phyloP scores from a whole-genome alignment of 1,284 basidiomycete species.

The Cryptococcus amylolentus region DNA sequence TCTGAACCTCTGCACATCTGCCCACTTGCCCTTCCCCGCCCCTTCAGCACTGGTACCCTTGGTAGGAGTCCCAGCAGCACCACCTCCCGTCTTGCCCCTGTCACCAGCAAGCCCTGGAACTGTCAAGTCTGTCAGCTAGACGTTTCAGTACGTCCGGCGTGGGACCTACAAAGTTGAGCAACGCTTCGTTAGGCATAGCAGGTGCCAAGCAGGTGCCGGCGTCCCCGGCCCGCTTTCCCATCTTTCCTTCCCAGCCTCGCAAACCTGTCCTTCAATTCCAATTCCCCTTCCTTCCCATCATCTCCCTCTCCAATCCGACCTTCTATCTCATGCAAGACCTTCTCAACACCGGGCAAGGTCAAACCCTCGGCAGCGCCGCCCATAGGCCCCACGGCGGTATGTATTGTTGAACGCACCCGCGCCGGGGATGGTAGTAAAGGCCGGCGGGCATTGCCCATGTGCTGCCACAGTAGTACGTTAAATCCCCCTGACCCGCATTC shows the following conservation, averaged over 20 bases:
- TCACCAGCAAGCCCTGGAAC: conserved; percentile 24
- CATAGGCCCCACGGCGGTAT: conserved; percentile 80
- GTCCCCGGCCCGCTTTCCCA: background rate
- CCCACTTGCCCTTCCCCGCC: no score
- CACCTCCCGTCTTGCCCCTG: conserved; percentile 6
- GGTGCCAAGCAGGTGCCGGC: conserved; percentile 12
- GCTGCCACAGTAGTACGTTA: no score
- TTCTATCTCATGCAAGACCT: conserved; percentile 80
- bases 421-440: no score
- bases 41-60: no score
- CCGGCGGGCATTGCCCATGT: no score
- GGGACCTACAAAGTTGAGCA: conserved; percentile 47
- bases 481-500: no score
- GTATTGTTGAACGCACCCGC: conserved; percentile 25
- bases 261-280: conserved; percentile 40
- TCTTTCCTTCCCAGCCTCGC: conserved; percentile 29
- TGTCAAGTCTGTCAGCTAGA: conserved; percentile 48
- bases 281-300: conserved; percentile 22
- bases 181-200: conserved; percentile 43
- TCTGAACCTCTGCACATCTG: no score
- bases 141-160: no score
- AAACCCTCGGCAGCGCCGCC: conserved; percentile 65
- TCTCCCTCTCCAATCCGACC: conserved; percentile 47
- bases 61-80: background rate
- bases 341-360: conserved; percentile 77